Evolutionary conservation across 2,329 filamentous ascomycete species (phyloP).

Genomic region (Aphanoascus verrucosus): DNA sequence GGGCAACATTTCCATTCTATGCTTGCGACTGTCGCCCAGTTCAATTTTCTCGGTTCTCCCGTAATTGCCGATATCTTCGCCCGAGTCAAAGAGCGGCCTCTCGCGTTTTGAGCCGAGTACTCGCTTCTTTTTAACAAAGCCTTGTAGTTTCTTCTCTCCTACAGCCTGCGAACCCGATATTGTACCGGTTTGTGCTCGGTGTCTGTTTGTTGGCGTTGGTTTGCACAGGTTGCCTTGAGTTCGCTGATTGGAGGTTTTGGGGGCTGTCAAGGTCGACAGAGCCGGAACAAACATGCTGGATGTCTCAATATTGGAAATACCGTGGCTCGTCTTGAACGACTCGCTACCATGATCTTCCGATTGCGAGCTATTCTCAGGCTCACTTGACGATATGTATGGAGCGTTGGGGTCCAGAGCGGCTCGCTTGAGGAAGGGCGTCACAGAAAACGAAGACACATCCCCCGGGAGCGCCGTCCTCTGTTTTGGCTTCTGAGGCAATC

Average conservation of each 20-base stretch:
- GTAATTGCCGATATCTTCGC: background rate
- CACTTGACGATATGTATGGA: background rate
- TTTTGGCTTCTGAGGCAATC: slow-evolving; percentile 46
- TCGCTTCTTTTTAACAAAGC: background rate
- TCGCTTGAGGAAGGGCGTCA: slow-evolving; percentile 84
- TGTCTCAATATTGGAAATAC: background rate
- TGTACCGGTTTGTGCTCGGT: too few species aligned
- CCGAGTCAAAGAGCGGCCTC: background rate
- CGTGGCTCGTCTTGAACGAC: background rate
- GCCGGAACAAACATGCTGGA: background rate
- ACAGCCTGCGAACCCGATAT: background rate
- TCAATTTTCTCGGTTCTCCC: background rate
- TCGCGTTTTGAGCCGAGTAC: slow-evolving; percentile 4
- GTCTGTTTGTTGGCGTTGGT: too few species aligned
- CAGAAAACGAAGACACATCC: slow-evolving; percentile 85
- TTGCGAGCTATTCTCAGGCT: background rate
- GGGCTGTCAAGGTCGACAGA: too few species aligned
- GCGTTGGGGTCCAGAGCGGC: slow-evolving; percentile 39
- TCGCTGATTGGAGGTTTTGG: background rate
- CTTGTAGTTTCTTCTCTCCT: too few species aligned
- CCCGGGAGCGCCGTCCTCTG: slow-evolving; percentile 53
- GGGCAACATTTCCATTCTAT: background rate
- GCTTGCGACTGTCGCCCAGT: background rate
- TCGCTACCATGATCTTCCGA: background rate
- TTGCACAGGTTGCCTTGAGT: background rate